Evolutionary conservation across 2,329 filamentous ascomycete species (phyloP), one percentile per base, ranked within the genome.

Genomic region (Colletotrichum costaricense): DNA sequence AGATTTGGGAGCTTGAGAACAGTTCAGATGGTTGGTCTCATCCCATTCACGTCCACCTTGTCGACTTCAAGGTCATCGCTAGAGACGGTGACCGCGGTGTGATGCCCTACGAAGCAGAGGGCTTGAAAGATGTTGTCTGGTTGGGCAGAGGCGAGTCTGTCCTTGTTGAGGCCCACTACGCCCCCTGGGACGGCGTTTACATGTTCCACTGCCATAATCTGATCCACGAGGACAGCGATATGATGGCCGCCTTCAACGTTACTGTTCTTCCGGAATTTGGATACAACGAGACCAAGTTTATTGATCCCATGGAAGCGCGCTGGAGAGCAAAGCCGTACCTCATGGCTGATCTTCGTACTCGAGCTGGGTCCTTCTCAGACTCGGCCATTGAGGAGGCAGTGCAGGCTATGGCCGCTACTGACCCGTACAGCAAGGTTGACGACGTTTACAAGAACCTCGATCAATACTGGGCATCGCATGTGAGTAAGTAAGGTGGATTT

Each of bases 61-160:
- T 91, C 52, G 89, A 91, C 76, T 88, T 91, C 78, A 85, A 87
- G 68, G 82, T 91, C 30, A 76, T 90, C 16, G 82, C 80, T 4
- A 86, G 89, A 30, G 84, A 77, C 0, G 86, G 86, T 3, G 79
- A 82, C 16, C 81, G 84, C 3, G 78, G 76, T 9, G 84, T 90
- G 4, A 76, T 83, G 74, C 84, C 87, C 0, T 91, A 91, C 75
- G 89, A 91, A 79, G 80, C 81, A 3, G 85, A 83, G 1, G 88
- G 87, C 0, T 83, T 90, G 42, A 91, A 91, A 78, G 89, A 91
- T 76, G 86, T 90, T 2, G 88, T 90, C 3, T 88, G 88, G 82
- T 82, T 91, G 1, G 86, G 84, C 8, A 80, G 79, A 0, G 84
- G 85, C 24, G 89, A 91, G 79, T 85, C 81, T 1, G 86, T 88